phyloP scores from a whole-genome alignment of 108 stramenopile genomes.

The Aurantiochytrium sp. region DNA sequence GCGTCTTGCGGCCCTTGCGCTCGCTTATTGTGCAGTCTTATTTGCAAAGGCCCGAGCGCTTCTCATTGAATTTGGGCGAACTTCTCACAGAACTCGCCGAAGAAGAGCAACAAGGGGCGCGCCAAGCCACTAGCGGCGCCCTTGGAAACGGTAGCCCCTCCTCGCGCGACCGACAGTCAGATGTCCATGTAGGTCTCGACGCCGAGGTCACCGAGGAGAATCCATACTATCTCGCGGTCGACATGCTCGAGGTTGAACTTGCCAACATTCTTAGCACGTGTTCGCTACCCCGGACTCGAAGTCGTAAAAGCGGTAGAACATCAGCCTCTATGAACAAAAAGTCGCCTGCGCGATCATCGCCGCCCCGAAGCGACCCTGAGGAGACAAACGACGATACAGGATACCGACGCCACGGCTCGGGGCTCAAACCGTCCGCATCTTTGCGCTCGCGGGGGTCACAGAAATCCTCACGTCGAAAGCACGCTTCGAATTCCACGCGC shows the following conservation, averaged over 20 bases:
- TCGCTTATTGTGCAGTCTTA: background rate
- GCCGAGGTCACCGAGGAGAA: background rate
- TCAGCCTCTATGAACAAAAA: no score
- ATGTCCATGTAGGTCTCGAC: background rate
- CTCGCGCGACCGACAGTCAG: background rate
- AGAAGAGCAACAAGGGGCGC: background rate
- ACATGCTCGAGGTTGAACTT: slow-evolving; percentile 2
- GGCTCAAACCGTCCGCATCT: no score
- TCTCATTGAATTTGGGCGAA: background rate
- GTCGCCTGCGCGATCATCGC: no score
- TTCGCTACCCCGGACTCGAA: background rate
- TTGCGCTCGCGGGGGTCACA: no score
- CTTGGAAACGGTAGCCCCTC: background rate
- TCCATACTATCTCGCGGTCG: background rate
- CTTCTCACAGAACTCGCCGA: background rate
- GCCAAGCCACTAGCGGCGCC: background rate
- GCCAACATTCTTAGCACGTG: slow-evolving; percentile 1
- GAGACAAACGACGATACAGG: no score
- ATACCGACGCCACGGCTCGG: no score
- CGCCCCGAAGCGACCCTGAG: no score
- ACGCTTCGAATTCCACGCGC: no score
- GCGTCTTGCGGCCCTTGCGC: background rate
- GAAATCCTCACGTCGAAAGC: no score
- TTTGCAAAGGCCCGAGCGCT: background rate
- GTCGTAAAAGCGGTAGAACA: background rate